Conservation (phyloP, 257 asterid species). For the Echium plantagineum region DNA sequence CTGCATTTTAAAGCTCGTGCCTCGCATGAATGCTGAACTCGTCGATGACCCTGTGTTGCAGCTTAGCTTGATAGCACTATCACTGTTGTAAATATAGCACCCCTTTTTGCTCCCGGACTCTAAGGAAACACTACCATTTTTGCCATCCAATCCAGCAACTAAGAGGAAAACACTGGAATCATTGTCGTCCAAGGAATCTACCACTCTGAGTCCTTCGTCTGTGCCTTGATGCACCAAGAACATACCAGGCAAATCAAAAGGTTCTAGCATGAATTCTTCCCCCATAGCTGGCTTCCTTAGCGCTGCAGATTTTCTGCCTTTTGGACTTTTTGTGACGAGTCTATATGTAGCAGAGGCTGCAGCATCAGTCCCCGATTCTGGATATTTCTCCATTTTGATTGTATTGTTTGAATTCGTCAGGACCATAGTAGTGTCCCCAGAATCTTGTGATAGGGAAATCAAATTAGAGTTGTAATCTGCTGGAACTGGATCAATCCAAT, state of each 20-base stretch:
- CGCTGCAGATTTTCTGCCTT: slow-evolving; percentile 8
- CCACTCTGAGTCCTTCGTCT: slow-evolving; percentile 27
- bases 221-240: slow-evolving; percentile 40
- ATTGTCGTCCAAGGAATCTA: slow-evolving; percentile 11
- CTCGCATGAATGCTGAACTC: slow-evolving; percentile 26
- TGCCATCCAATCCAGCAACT: slow-evolving; percentile 43
- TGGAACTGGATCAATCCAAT: slow-evolving; percentile 52
- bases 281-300: slow-evolving; percentile 27
- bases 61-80: slow-evolving; percentile 25
- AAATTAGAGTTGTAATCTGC: slow-evolving; percentile 32
- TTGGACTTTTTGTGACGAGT: slow-evolving; percentile 21
- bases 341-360: slow-evolving; percentile 49
- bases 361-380: slow-evolving; percentile 51
- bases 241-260: slow-evolving; percentile 57
- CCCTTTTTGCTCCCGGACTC: slow-evolving; percentile 41
- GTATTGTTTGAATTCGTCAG: slow-evolving; percentile 33
- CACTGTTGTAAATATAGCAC: slow-evolving; percentile 36
- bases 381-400: slow-evolving; percentile 31
- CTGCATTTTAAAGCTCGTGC: slow-evolving; percentile 44
- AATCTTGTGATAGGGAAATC: slow-evolving; percentile 52
- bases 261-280: slow-evolving; percentile 47
- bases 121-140: slow-evolving; percentile 33
- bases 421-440: slow-evolving; percentile 20
- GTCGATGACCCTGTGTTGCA: slow-evolving; percentile 25
- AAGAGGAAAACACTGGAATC: slow-evolving; percentile 34